Base-by-base conservation (phyloP, 1,284 basidiomycete species). In the Schizopora paradoxa region DNA sequence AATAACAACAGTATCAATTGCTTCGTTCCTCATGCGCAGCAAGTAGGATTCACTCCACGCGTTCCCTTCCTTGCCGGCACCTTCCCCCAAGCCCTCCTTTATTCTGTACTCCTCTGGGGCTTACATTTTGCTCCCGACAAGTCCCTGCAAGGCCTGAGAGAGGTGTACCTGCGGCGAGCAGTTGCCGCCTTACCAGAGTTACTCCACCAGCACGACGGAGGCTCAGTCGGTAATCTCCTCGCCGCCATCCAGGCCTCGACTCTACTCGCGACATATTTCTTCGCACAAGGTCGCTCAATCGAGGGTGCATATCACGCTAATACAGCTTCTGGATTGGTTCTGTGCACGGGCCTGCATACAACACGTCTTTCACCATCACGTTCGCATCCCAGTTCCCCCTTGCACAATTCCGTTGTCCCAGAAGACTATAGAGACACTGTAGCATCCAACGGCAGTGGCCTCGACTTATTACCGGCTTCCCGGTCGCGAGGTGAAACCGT, bases 221-320 rank as follows among this genome's bases (percentile, higher is more conserved):
- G 29, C 6, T 43, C 22, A n/a, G 16, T 14, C 10, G 22, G n/a
- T 10, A 47, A 42, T 19, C 11, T 47, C 16, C 19, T 40, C 13
- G 11, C 27, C 5, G 47, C 47, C 6, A 43, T 47, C 16, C 37
- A 31, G n/a, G 26, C 34, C 19, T 41, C 37, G n/a, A 43, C 39
- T 8, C 28, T 47, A 16, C 44, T 51, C 38, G 44, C 49, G 7
- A 33, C 45, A 29, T 51, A 51, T 28, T 47, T 47, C 21, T 51
- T 47, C 35, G 32, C 49, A 11, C 22, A 51, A n/a, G 49, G 35
- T 22, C 44, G 49, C 18, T 14, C 26, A 6, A 27, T 51, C 5
- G 49, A 51, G 18, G 49, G 49, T 14, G 28, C 44, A 3, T 51
- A 51, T 25, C 49, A 51, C 29, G 36, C 49, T 13, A 51, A 43